A percentile compares a stretch with the other conserved stretches of the same genome.
These are phyloP conservation scores for Acorus gramineus DNA, from an alignment of 106 monocot species.

Conservation along the genomic window DNA sequence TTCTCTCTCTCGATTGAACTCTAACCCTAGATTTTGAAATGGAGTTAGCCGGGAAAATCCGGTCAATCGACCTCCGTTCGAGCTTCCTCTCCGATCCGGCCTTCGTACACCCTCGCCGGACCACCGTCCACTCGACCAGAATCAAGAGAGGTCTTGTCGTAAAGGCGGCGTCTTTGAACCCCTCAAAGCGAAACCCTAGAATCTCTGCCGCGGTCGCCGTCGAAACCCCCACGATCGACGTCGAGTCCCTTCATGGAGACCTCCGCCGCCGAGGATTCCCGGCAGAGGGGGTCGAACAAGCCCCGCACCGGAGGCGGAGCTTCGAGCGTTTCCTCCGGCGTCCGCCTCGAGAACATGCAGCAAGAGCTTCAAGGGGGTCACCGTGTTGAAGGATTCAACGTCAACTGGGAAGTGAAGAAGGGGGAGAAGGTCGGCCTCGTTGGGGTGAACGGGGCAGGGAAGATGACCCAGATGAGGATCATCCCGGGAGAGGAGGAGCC, in stretches of 20 bases:
- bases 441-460: constrained; percentile 94
- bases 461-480: constrained; percentile 90
- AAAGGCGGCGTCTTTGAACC: constrained; percentile 5
- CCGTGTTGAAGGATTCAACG: constrained; percentile 74
- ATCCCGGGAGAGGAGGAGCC: constrained; percentile 83
- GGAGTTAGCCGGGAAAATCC: constrained; percentile 58
- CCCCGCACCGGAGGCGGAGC: constrained; percentile 29
- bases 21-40: constrained; percentile 9
- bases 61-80: constrained; percentile 4
- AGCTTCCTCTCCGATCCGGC: constrained; percentile 20
- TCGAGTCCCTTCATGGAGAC: constrained; percentile 54
- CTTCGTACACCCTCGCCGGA: background rate
- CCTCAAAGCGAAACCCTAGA: constrained; percentile 10
- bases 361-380: constrained; percentile 78
- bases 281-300: constrained; percentile 39
- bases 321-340: constrained; percentile 81
- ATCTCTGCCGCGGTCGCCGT: constrained; percentile 25
- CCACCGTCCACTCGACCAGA: background rate
- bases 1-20: too few relatives aligned
- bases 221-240: constrained; percentile 26
- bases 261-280: constrained; percentile 4
- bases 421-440: constrained; percentile 95
- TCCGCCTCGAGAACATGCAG: constrained; percentile 71
- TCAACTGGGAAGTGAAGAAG: constrained; percentile 95
- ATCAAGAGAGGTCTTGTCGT: background rate